phyloP scores from a whole-genome alignment of 169 alveolate genomes.

The Neospora caninum region DNA sequence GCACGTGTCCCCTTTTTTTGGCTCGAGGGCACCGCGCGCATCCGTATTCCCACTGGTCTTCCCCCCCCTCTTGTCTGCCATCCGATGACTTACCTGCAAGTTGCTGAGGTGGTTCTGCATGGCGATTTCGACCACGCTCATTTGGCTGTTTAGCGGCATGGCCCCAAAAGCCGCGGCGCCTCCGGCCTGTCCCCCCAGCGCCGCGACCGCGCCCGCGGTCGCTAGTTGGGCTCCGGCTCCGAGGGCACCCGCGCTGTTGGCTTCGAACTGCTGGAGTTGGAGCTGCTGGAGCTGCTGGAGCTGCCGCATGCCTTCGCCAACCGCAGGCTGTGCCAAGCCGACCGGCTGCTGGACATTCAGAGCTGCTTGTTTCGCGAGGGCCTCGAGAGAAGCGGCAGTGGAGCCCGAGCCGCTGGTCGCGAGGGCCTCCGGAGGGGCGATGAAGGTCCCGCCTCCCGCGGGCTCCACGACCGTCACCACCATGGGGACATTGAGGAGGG shows the following conservation, averaged over 20 bases:
- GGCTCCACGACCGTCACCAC: conserved; percentile 21
- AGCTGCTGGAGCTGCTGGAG: conserved; percentile 12
- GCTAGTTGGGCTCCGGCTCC: background rate
- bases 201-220: conserved; percentile 16
- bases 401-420: background rate
- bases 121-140: conserved; percentile 50
- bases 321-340: background rate
- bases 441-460: conserved; percentile 28
- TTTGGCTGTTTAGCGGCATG: conserved; percentile 14
- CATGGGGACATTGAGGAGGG: conserved; percentile 41
- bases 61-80: background rate
- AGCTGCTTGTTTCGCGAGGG: conserved; percentile 21
- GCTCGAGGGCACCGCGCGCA: no score
- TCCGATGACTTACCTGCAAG: conserved; percentile 15
- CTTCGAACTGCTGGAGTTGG: background rate
- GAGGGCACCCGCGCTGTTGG: conserved; percentile 22
- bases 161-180: conserved; percentile 41
- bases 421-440: background rate
- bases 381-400: background rate
- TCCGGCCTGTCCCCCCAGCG: conserved; percentile 16
- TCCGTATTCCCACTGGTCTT: no score
- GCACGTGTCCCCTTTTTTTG: no score
- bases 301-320: background rate
- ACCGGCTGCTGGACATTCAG: background rate
- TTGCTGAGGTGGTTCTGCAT: conserved; percentile 49